Conservation (phyloP, 768 basidiomycete genomes). For the Suillus subaureus region DNA sequence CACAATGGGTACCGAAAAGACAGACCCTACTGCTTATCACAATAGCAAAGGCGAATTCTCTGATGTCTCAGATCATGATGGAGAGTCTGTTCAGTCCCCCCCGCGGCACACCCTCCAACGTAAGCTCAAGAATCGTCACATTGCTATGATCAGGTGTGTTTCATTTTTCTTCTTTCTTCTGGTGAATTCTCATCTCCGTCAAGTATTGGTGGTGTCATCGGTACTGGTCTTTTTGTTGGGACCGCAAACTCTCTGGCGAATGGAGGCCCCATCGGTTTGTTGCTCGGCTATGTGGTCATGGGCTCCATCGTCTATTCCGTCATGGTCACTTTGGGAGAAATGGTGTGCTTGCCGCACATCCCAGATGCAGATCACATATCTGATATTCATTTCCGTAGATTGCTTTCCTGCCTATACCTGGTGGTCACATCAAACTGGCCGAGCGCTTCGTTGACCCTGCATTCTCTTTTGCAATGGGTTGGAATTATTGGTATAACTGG, state of each 20-base stretch:
- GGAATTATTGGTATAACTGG: constrained; percentile 56
- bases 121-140: constrained; percentile 75
- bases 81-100: constrained; percentile 17
- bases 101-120: constrained; percentile 41
- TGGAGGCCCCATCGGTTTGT: constrained; percentile 74
- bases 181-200: neutral
- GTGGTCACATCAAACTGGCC: constrained; percentile 79
- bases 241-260: constrained; percentile 50
- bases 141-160: constrained; percentile 77
- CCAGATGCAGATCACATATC: constrained; percentile 38
- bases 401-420: constrained; percentile 75
- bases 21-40: neutral
- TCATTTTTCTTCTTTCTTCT: neutral
- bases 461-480: constrained; percentile 58
- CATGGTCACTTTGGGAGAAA: constrained; percentile 69
- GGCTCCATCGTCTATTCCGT: constrained; percentile 71
- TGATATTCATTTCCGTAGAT: constrained; percentile 62
- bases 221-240: constrained; percentile 70
- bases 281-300: constrained; percentile 69
- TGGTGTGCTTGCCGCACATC: constrained; percentile 68
- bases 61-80: constrained; percentile 24
- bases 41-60: constrained; percentile 11
- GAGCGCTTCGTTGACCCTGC: constrained; percentile 83
- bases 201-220: constrained; percentile 62
- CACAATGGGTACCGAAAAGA: constrained; percentile 27